These are phyloP conservation scores for Trichosporon faecale DNA, from an alignment of 1,284 basidiomycete genomes.

Conservation along the genomic window DNA sequence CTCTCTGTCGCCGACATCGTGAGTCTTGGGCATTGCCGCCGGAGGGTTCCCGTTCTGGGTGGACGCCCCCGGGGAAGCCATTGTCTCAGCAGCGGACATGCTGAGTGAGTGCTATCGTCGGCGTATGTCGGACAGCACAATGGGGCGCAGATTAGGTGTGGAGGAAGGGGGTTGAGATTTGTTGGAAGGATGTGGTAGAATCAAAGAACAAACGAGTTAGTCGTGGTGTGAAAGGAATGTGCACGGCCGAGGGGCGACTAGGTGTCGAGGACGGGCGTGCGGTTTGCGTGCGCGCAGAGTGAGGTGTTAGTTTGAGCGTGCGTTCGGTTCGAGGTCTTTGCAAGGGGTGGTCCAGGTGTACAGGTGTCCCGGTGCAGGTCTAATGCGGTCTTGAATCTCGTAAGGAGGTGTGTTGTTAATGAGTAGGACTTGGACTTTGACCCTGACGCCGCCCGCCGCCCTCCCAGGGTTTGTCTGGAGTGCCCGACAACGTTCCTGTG, in stretches of 20 bases:
- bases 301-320: background rate
- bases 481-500: background rate
- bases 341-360: too few relatives aligned
- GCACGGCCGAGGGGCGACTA: background rate
- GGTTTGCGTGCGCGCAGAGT: too few relatives aligned
- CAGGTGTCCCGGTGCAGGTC: too few relatives aligned
- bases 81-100: background rate
- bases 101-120: background rate
- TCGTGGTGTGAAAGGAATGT: background rate
- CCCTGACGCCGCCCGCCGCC: background rate
- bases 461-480: background rate
- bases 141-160: background rate
- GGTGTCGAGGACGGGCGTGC: background rate
- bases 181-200: background rate
- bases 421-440: background rate
- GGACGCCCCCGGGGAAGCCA: background rate
- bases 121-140: background rate
- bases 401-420: background rate
- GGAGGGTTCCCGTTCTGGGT: background rate
- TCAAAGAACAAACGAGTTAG: background rate
- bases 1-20: background rate
- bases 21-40: conserved; percentile 1
- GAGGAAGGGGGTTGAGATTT: background rate
- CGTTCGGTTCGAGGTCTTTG: background rate
- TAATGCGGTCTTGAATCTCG: background rate